phyloP scores from a whole-genome alignment of 2,329 filamentous ascomycete genomes.

The Aspergillus hiratsukae region DNA sequence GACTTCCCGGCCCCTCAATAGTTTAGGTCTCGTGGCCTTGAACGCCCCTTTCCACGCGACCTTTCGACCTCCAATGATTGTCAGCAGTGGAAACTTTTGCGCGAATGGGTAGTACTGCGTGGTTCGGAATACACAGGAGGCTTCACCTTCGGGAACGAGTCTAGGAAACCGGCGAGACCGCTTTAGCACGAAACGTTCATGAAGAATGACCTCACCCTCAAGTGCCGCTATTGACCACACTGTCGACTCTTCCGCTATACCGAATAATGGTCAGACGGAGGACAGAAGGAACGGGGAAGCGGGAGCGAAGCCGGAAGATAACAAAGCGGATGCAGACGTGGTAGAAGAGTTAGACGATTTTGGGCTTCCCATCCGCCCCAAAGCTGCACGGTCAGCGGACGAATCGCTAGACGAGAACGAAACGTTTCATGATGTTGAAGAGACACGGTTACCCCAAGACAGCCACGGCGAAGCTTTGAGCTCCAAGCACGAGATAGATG shows the following conservation, averaged over 20 bases:
- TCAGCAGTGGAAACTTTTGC: conserved; percentile 6
- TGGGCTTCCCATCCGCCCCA: conserved; percentile 32
- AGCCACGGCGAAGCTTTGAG: background rate
- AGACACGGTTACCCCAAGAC: conserved; percentile 1
- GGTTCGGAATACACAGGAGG: conserved; percentile 11
- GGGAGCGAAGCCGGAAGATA: conserved; percentile 5
- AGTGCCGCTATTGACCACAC: conserved; percentile 24
- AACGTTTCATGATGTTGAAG: conserved; percentile 18
- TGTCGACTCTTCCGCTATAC: conserved; percentile 18
- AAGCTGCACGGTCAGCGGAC: conserved; percentile 11
- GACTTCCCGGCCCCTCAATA: background rate
- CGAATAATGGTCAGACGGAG: conserved; percentile 6
- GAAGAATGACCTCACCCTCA: conserved; percentile 30
- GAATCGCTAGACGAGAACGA: conserved; percentile 14
- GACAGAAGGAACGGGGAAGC: conserved; percentile 14
- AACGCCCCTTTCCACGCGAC: background rate
- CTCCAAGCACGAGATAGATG: background rate
- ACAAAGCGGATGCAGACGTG: conserved; percentile 3
- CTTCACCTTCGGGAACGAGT: conserved; percentile 3
- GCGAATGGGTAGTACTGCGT: conserved; percentile 15
- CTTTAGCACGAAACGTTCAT: conserved; percentile 10
- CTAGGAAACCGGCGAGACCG: conserved; percentile 2
- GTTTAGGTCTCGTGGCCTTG: background rate
- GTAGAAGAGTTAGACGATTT: conserved; percentile 35
- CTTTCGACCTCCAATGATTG: background rate